Conservation (phyloP, 306 rosid species). For the Cucumis sativus region DNA sequence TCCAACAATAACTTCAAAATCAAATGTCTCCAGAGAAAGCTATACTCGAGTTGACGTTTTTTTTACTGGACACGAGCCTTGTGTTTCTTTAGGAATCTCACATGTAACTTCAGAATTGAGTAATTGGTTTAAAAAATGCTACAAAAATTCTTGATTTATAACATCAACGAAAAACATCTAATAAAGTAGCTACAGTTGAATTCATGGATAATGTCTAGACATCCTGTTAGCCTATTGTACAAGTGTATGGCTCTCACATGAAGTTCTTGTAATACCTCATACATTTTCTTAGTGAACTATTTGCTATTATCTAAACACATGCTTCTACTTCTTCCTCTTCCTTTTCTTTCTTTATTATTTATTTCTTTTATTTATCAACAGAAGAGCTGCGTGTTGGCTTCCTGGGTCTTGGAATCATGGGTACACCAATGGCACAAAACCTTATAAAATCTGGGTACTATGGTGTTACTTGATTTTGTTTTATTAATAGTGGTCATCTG, state of each 20-base stretch:
- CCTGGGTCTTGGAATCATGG: conserved; percentile 93
- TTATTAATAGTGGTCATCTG: not conserved
- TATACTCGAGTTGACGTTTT: not conserved
- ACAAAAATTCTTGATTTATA: not conserved
- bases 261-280: not conserved
- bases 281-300: not conserved
- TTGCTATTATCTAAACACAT: not conserved
- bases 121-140: not conserved
- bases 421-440: conserved; percentile 87
- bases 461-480: not conserved
- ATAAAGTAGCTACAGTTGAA: not conserved
- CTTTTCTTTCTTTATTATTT: too few species aligned
- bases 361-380: not conserved
- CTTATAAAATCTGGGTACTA: conserved; percentile 66
- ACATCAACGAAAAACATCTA: not conserved
- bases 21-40: not conserved
- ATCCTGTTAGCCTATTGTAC: not conserved
- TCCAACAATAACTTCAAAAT: not conserved
- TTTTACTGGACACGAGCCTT: not conserved
- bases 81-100: not conserved
- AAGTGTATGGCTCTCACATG: not conserved
- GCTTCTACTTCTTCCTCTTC: too few species aligned
- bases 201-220: not conserved
- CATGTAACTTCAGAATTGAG: not conserved
- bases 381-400: conserved; percentile 54